Percentiles rank a stretch among this genome's conserved stretches.
Conservation (phyloP, 352 stramenopile species). For the Globisporangium spinosum region DNA sequence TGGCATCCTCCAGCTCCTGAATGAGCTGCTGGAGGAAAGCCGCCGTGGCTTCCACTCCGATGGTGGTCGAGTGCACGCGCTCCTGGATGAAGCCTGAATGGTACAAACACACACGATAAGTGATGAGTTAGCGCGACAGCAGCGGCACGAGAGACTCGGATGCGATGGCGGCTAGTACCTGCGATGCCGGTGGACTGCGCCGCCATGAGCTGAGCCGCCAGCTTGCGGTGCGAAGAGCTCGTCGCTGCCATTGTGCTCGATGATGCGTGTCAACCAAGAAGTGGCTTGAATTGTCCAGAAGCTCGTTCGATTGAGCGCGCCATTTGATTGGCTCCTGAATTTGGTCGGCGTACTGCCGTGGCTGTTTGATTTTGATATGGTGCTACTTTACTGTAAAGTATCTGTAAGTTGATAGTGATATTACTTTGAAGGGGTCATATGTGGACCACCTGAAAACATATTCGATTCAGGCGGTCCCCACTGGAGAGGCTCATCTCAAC, state of each 20-base stretch:
- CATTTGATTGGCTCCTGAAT: conserved; percentile 1
- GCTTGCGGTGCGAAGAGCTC: conserved; percentile 12
- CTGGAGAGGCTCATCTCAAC: too few species aligned
- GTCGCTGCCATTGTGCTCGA: conserved; percentile 3
- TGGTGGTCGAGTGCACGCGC: conserved; percentile 64
- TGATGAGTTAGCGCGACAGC: background rate
- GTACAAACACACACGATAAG: background rate
- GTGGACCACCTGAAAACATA: background rate
- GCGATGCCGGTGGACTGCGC: conserved; percentile 29
- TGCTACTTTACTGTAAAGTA: too few species aligned
- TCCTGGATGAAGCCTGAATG: conserved; percentile 60
- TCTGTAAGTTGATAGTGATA: too few species aligned
- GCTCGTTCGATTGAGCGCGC: background rate
- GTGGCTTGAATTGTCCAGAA: background rate
- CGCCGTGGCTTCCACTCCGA: conserved; percentile 53
- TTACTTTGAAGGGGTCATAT: background rate
- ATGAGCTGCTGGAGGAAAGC: conserved; percentile 65
- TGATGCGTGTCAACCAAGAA: conserved; percentile 6
- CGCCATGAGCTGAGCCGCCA: conserved; percentile 30
- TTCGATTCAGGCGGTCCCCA: background rate
- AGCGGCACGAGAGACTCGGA: background rate
- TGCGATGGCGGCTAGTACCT: conserved; percentile 11
- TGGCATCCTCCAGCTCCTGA: conserved; percentile 56
- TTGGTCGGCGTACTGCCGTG: too few species aligned
- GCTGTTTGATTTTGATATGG: too few species aligned